Evolutionary conservation across 176 grass and related monocot species (phyloP), one percentile per base, ranked within the genome.

Genomic region (Oryza officinalis): DNA sequence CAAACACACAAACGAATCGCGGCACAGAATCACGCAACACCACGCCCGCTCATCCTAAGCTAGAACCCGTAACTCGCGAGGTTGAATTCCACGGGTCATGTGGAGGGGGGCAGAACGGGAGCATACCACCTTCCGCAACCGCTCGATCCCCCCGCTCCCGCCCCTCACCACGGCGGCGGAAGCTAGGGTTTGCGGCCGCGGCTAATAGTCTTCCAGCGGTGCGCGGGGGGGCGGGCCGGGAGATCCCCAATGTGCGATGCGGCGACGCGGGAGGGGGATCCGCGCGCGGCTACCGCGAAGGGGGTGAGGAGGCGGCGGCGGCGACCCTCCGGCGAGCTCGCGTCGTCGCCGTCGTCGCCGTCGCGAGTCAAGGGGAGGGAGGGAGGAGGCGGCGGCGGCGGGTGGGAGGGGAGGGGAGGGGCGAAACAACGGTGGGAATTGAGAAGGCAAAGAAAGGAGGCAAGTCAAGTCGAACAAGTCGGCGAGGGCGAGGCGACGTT

Each of bases 221-320:
- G 31, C 27, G 15, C 43, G 0, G 13, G 32, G 13, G 32, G 4
- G n/a, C 40, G 57, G 15, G 59, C 54, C 32, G 66, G 50, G 83
- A 90, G 88, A 90, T 86, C 83, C 72, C 83, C 88, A 89, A 89
- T 86, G 88, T 72, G 33, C 18, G 44, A 45, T 27, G 65, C 31
- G 14, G 7, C 14, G 49, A 5, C 17, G 49, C 49, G 49, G 49
- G 49, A 54, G 49, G 49, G 8, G 49, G 49, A 54, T 17, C 49
- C 49, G 49, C 49, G 49, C 49, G 17, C 20, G 52, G 52, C 52
- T 8, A 44, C 37, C 13, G 28, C 9, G 13, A 2, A 2, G 35
- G 0, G 10, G 67, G 5, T 0, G 32, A 1, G 3, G 33, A 1
- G 10, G 66, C 4, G 0, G 32, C 0, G 17, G 50, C 15, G 49